phyloP scores from a whole-genome alignment of 768 basidiomycete genomes.

The Leccinum ochraceum region DNA sequence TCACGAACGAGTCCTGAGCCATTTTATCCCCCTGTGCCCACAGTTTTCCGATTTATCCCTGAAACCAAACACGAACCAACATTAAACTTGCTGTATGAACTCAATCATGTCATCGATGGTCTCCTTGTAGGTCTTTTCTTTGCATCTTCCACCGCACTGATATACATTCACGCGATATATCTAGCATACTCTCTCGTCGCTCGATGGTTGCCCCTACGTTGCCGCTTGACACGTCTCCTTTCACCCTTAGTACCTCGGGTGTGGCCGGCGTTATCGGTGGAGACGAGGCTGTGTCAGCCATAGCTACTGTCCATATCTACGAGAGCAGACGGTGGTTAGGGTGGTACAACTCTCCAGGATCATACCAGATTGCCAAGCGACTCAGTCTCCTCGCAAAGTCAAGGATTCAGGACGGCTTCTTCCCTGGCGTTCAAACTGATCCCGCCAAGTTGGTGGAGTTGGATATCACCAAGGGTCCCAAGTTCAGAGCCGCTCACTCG shows the following conservation, averaged over 20 bases:
- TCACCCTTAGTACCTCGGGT: constrained; percentile 34
- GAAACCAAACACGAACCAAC: constrained; percentile 6
- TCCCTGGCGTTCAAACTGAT: constrained; percentile 35
- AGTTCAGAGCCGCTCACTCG: constrained; percentile 34
- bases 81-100: constrained; percentile 1
- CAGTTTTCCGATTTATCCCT: neutral
- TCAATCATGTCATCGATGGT: neutral
- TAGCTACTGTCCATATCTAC: constrained; percentile 39
- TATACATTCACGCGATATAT: constrained; percentile 24
- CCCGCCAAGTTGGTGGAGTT: constrained; percentile 35
- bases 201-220: constrained; percentile 15
- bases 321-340: constrained; percentile 36
- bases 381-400: constrained; percentile 36
- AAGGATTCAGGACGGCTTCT: constrained; percentile 36
- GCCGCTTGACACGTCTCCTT: constrained; percentile 21
- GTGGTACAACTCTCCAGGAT: constrained; percentile 42
- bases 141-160: constrained; percentile 4
- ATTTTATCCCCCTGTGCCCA: neutral
- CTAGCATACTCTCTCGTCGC: constrained; percentile 17
- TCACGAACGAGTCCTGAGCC: neutral
- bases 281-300: constrained; percentile 40
- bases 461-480: constrained; percentile 33
- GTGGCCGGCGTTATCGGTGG: constrained; percentile 41
- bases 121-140: constrained; percentile 11
- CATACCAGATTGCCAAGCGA: constrained; percentile 36